Percentiles rank a stretch among this genome's conserved stretches.
Evolutionary conservation across 1,284 basidiomycete species (phyloP).

Genomic region (Somion occarium): DNA sequence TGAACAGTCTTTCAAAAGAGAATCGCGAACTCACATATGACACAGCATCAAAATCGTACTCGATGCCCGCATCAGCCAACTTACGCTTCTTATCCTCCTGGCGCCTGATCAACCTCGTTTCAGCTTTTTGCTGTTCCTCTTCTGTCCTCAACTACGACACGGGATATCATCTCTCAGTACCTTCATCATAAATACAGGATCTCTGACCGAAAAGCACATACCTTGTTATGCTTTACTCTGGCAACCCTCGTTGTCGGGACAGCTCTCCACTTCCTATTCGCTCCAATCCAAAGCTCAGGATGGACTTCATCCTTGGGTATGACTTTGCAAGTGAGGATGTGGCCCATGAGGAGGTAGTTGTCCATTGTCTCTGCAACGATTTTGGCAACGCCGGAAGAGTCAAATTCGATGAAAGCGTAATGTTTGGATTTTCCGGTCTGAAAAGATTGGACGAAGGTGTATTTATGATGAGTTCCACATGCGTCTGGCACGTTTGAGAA

Average conservation of each 20-base stretch:
- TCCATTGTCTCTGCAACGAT: conserved; percentile 99
- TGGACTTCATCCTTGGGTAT: conserved; percentile 88
- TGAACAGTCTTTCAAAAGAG: neutral
- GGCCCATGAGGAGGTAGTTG: conserved; percentile 95
- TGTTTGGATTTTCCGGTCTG: conserved; percentile 95
- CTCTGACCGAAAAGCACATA: no score
- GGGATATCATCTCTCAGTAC: no score
- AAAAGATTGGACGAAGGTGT: neutral
- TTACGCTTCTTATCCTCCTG: conserved; percentile 78
- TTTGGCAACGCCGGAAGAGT: conserved; percentile 82
- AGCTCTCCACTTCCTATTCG: conserved; percentile 84
- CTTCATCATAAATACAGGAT: no score
- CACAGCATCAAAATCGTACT: conserved; percentile 80
- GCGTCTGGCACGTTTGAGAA: no score
- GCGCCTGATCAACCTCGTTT: conserved; percentile 71
- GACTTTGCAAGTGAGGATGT: conserved; percentile 86
- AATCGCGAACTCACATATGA: conserved; percentile 56
- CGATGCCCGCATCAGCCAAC: conserved; percentile 79
- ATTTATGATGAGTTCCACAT: neutral
- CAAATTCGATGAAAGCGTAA: conserved; percentile 96
- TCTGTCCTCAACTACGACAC: conserved; percentile 76
- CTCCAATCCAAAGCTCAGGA: conserved; percentile 94
- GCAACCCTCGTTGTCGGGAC: conserved; percentile 76
- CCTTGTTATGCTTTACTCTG: conserved; percentile 79
- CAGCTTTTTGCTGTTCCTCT: conserved; percentile 64